Evolutionary conservation across 192 early-diverging fungal genomes (phyloP).

Genomic region (Backusella australiensis): DNA sequence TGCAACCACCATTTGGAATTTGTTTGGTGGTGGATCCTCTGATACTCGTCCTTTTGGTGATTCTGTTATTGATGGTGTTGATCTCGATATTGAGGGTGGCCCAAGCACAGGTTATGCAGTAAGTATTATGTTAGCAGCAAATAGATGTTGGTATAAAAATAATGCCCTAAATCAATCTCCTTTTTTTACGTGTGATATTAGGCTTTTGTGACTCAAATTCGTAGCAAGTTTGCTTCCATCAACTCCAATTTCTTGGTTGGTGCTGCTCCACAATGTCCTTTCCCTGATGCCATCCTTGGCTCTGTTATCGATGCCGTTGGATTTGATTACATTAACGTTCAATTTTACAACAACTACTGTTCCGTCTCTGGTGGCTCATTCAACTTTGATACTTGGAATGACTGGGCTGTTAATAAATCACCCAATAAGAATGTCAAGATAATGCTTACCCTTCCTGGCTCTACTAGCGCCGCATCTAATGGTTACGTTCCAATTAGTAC

Average conservation of each 20-base stretch:
- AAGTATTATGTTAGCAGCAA: background rate
- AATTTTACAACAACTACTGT: conserved; percentile 86
- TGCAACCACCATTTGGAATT: conserved; percentile 72
- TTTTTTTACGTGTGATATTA: background rate
- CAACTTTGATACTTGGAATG: conserved; percentile 74
- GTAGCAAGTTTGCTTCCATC: conserved; percentile 47
- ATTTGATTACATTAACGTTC: conserved; percentile 69
- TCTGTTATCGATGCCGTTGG: conserved; percentile 55
- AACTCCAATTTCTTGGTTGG: conserved; percentile 45
- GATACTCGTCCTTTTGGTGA: conserved; percentile 65
- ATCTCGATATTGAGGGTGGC: conserved; percentile 71
- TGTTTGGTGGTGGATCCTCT: conserved; percentile 69
- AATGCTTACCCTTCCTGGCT: conserved; percentile 69
- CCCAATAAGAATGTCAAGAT: conserved; percentile 66
- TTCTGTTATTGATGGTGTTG: conserved; percentile 50
- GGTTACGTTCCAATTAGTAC: conserved; percentile 58
- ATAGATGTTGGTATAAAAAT: background rate
- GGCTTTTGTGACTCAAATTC: conserved; percentile 54
- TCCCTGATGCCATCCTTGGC: conserved; percentile 70
- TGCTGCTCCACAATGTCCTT: conserved; percentile 75
- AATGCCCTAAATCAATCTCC: background rate
- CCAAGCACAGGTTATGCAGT: conserved; percentile 50
- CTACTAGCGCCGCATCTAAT: conserved; percentile 51
- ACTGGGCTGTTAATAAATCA: conserved; percentile 57
- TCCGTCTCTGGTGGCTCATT: conserved; percentile 50